Evolutionary conservation across 1,284 basidiomycete species (phyloP).

Genomic region (Marasmius oreades): DNA sequence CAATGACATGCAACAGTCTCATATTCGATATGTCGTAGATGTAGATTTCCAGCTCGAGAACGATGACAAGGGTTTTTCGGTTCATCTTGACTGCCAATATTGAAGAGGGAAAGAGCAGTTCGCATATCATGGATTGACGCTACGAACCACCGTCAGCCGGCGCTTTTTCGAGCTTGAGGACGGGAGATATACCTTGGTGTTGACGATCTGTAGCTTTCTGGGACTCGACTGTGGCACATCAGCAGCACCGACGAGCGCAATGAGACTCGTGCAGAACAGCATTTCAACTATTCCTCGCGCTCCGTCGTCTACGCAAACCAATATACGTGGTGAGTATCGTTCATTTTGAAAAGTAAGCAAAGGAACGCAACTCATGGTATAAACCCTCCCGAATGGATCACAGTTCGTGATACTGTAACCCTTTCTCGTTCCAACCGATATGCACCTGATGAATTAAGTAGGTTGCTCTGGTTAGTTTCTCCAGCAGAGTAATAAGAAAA

Average conservation of each 20-base stretch:
- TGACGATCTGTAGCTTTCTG: constrained; percentile 93
- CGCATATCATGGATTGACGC: constrained; percentile 99
- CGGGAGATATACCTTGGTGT: constrained; percentile 76
- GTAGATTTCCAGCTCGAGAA: constrained; percentile 95
- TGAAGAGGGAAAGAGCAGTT: constrained; percentile 93
- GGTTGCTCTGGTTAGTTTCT: background rate
- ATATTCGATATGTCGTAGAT: constrained; percentile 99
- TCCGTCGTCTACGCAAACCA: constrained; percentile 66
- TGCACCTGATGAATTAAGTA: constrained; percentile 67
- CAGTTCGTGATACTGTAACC: constrained; percentile 98
- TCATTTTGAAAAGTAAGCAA: background rate
- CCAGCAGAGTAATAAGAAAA: background rate
- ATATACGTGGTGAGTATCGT: background rate
- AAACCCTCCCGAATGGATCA: constrained; percentile 95
- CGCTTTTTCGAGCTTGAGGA: background rate
- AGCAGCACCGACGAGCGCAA: constrained; percentile 93
- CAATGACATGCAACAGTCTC: constrained; percentile 96
- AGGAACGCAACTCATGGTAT: constrained; percentile 73
- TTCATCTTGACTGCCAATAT: constrained; percentile 97
- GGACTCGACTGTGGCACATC: constrained; percentile 87
- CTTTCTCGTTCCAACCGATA: constrained; percentile 92
- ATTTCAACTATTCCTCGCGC: constrained; percentile 97
- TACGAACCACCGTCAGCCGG: constrained; percentile 27
- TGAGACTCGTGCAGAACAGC: constrained; percentile 98
- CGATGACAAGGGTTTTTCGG: constrained; percentile 92